phyloP scores from a whole-genome alignment of 257 asterid species.

The Rehmannia glutinosa region DNA sequence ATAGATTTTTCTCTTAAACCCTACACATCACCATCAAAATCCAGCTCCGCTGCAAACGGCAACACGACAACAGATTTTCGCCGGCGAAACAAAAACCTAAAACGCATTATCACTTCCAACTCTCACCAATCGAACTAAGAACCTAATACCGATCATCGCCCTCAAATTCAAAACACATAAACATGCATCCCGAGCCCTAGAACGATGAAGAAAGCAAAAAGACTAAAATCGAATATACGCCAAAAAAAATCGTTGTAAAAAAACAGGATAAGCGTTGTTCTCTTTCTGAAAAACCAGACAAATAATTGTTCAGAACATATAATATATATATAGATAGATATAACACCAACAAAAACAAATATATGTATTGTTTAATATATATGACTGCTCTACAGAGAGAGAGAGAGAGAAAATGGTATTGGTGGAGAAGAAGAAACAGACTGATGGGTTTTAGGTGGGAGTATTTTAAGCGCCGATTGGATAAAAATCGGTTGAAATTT shows the following conservation, averaged over 20 bases:
- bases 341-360: background rate
- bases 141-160: background rate
- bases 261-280: too few species aligned
- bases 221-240: too few species aligned
- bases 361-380: background rate
- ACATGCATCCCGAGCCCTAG: background rate
- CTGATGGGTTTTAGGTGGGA: background rate
- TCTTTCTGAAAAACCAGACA: too few species aligned
- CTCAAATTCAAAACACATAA: background rate
- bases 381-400: too few species aligned
- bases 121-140: too few species aligned
- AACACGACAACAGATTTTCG: background rate
- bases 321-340: background rate
- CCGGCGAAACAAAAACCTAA: conserved; percentile 14
- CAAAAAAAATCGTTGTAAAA: too few species aligned
- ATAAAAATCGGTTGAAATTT: conserved; percentile 6
- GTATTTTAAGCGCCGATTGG: conserved; percentile 36
- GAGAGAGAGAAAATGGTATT: too few species aligned
- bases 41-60: conserved; percentile 4
- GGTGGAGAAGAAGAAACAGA: conserved; percentile 8
- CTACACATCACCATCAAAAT: conserved; percentile 13
- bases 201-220: background rate
- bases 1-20: background rate
- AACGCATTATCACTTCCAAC: conserved; percentile 8
- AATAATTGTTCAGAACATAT: background rate